phyloP scores from a whole-genome alignment of 2,329 filamentous ascomycete genomes.

The Trichoderma harzianum region DNA sequence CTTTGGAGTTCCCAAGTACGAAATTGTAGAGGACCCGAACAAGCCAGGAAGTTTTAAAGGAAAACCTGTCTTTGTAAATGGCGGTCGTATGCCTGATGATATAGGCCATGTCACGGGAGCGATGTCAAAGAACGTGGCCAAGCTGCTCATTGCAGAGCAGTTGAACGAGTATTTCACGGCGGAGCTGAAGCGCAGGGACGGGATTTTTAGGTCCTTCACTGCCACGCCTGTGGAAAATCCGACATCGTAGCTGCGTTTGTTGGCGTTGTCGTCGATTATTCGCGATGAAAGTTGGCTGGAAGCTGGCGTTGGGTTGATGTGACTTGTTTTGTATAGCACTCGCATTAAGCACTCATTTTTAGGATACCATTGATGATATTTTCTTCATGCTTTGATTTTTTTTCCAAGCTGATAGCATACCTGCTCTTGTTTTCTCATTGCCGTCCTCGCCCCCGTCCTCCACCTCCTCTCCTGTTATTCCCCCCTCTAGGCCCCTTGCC shows the following conservation, averaged over 20 bases:
- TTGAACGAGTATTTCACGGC: constrained; percentile 38
- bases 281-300: not conserved
- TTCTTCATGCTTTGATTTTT: not conserved
- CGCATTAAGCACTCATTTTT: not conserved
- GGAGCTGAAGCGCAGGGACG: constrained; percentile 20
- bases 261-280: not conserved
- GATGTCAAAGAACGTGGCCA: constrained; percentile 34
- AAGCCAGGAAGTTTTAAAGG: constrained; percentile 36
- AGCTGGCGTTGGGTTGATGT: not conserved
- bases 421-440: constrained; percentile 18
- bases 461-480: constrained; percentile 35
- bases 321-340: not conserved
- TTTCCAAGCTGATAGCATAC: not conserved
- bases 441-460: constrained; percentile 35
- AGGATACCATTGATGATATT: not conserved
- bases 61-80: constrained; percentile 32
- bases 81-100: constrained; percentile 29
- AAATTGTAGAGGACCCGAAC: constrained; percentile 23
- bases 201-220: not conserved
- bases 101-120: constrained; percentile 35
- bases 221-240: not conserved
- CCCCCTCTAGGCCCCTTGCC: constrained; percentile 47
- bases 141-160: constrained; percentile 38
- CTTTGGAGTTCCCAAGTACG: constrained; percentile 35
- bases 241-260: too few relatives aligned